phyloP scores from a whole-genome alignment of 805 yeast genomes.

The Zygosaccharomyces kombuchaensis region DNA sequence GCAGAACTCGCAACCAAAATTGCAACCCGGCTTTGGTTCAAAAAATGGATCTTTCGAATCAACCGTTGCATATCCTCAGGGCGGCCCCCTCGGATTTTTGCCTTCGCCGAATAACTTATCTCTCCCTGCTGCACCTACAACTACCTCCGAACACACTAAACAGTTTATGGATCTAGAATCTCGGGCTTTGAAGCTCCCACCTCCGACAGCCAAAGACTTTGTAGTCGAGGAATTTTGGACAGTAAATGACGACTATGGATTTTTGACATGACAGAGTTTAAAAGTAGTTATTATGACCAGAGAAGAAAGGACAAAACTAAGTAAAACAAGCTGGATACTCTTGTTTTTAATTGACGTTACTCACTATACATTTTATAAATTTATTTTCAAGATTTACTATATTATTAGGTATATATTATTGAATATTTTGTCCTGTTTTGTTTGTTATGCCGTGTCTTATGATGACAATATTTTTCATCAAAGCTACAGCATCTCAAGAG shows the following conservation, averaged over 20 bases:
- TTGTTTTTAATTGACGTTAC: neutral
- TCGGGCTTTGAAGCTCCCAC: constrained; percentile 7
- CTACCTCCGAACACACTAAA: neutral
- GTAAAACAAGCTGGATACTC: neutral
- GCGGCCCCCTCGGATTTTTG: neutral
- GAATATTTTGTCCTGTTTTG: neutral
- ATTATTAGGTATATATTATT: neutral
- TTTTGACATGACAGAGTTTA: constrained; percentile 33
- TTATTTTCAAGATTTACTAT: neutral
- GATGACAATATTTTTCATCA: neutral
- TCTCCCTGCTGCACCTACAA: constrained; percentile 5
- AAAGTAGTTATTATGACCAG: neutral
- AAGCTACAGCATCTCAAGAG: neutral
- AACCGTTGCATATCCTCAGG: neutral
- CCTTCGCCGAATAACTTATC: neutral
- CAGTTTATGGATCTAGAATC: neutral
- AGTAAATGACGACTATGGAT: constrained; percentile 46
- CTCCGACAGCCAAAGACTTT: constrained; percentile 8
- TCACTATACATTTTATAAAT: too few relatives aligned
- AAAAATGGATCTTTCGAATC: neutral
- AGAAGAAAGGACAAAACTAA: too few relatives aligned
- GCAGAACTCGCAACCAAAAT: neutral
- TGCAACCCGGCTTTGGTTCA: neutral
- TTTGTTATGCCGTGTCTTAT: neutral
- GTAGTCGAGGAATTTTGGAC: constrained; percentile 46